These are phyloP conservation scores for Phytophthora crassamura DNA, from an alignment of 352 stramenopile genomes.

Conservation along the genomic window DNA sequence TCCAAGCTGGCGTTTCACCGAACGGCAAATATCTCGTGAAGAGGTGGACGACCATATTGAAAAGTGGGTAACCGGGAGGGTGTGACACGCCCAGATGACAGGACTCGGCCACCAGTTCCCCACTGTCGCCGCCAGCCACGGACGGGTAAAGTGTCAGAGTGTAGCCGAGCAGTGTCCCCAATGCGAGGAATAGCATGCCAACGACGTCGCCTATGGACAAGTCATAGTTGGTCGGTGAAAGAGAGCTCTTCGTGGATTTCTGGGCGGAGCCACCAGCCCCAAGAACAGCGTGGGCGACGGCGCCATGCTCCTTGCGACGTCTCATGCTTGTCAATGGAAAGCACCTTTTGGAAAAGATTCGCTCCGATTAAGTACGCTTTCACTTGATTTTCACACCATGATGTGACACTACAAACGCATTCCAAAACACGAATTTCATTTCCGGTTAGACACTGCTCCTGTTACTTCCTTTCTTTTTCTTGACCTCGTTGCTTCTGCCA, in stretches of 20 bases:
- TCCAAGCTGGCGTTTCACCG: slow-evolving; percentile 64
- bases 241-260: background rate
- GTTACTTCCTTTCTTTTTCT: too few relatives aligned
- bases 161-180: slow-evolving; percentile 67
- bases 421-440: too few relatives aligned
- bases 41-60: slow-evolving; percentile 89
- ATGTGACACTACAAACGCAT: too few relatives aligned
- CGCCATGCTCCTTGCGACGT: slow-evolving; percentile 24
- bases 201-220: slow-evolving; percentile 22
- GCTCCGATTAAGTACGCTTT: slow-evolving; percentile 21
- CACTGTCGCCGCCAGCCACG: slow-evolving; percentile 91
- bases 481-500: too few relatives aligned
- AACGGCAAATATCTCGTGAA: slow-evolving; percentile 50
- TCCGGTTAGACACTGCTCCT: too few relatives aligned
- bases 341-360: slow-evolving; percentile 18
- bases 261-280: background rate
- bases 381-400: too few relatives aligned
- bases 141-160: slow-evolving; percentile 81
- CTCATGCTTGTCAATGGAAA: slow-evolving; percentile 32
- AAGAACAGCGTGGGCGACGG: slow-evolving; percentile 18
- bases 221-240: background rate
- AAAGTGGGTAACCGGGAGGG: slow-evolving; percentile 95
- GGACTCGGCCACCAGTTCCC: slow-evolving; percentile 94
- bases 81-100: slow-evolving; percentile 94
- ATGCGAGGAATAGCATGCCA: slow-evolving; percentile 16